These are phyloP conservation scores for Helicostylum pulchrum DNA, from an alignment of 192 early-diverging fungal genomes.

Conservation along the genomic window DNA sequence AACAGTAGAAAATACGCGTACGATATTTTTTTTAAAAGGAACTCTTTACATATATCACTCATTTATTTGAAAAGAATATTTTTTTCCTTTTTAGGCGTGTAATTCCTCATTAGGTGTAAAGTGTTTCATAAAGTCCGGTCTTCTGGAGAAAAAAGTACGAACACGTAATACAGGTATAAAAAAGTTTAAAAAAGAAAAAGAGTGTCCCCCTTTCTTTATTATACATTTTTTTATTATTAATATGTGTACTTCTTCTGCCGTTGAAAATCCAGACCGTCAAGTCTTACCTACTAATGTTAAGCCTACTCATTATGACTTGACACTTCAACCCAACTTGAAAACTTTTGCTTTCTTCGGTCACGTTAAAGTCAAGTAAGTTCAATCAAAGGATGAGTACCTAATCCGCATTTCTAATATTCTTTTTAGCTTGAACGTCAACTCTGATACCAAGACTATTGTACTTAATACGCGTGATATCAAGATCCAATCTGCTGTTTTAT, in stretches of 20 bases:
- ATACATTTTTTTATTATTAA: background rate
- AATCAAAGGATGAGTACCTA: too few relatives aligned
- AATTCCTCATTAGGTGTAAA: too few relatives aligned
- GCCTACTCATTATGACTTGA: slow-evolving; percentile 80
- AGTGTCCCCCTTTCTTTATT: too few relatives aligned
- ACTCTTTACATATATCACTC: too few relatives aligned
- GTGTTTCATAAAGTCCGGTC: too few relatives aligned
- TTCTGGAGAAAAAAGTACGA: too few relatives aligned
- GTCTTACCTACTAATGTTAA: slow-evolving; percentile 84
- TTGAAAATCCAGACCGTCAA: slow-evolving; percentile 36
- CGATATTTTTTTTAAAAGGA: too few relatives aligned
- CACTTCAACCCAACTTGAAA: slow-evolving; percentile 77
- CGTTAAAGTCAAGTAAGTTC: slow-evolving; percentile 69
- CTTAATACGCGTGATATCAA: slow-evolving; percentile 69
- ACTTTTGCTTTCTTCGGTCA: slow-evolving; percentile 76
- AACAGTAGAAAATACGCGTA: too few relatives aligned
- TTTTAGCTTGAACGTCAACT: slow-evolving; percentile 53
- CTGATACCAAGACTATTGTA: slow-evolving; percentile 60
- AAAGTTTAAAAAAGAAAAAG: too few relatives aligned
- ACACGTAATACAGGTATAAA: too few relatives aligned
- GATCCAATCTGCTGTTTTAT: slow-evolving; percentile 51
- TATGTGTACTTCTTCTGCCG: slow-evolving; percentile 10
- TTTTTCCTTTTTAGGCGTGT: too few relatives aligned
- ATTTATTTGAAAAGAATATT: too few relatives aligned
- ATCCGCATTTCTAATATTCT: background rate